phyloP scores from a whole-genome alignment of 2,329 filamentous ascomycete species.

The Dothistroma pini region DNA sequence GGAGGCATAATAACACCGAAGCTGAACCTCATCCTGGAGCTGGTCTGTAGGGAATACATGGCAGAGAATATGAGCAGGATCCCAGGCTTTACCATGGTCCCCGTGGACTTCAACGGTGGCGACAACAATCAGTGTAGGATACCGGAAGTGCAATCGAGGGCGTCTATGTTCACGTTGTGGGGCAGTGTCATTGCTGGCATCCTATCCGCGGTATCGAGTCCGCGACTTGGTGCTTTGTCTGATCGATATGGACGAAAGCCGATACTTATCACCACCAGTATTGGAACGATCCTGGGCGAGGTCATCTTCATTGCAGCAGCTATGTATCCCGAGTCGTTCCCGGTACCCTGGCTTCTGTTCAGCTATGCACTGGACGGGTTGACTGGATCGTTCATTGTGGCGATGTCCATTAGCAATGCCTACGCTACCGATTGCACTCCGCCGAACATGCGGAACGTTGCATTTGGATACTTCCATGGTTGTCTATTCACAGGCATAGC shows the following conservation, averaged over 20 bases:
- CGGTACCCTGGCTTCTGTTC: slow-evolving; percentile 74
- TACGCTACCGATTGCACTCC: slow-evolving; percentile 88
- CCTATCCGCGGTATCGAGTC: slow-evolving; percentile 75
- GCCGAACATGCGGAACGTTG: slow-evolving; percentile 72
- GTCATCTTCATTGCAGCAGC: slow-evolving; percentile 74
- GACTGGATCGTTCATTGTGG: slow-evolving; percentile 82
- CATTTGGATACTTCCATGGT: slow-evolving; percentile 86
- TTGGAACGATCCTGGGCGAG: slow-evolving; percentile 72
- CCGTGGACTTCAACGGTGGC: slow-evolving; percentile 59
- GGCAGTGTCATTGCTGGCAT: slow-evolving; percentile 70
- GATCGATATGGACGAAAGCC: slow-evolving; percentile 79
- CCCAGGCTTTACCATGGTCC: slow-evolving; percentile 58
- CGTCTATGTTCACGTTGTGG: slow-evolving; percentile 74
- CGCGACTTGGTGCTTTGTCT: slow-evolving; percentile 78
- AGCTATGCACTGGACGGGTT: slow-evolving; percentile 77
- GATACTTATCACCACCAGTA: slow-evolving; percentile 68
- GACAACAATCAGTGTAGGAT: slow-evolving; percentile 78
- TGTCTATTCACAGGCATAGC: slow-evolving; percentile 88
- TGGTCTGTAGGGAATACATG: slow-evolving; percentile 82
- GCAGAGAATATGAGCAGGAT: slow-evolving; percentile 60
- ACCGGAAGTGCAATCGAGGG: slow-evolving; percentile 71
- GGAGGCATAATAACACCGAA: slow-evolving; percentile 83
- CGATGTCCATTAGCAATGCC: slow-evolving; percentile 73
- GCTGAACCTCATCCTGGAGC: slow-evolving; percentile 76
- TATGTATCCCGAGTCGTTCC: slow-evolving; percentile 66